These are phyloP conservation scores for Chlamydomonas eustigma DNA, from an alignment of 139 green algal species.

Conservation along the genomic window DNA sequence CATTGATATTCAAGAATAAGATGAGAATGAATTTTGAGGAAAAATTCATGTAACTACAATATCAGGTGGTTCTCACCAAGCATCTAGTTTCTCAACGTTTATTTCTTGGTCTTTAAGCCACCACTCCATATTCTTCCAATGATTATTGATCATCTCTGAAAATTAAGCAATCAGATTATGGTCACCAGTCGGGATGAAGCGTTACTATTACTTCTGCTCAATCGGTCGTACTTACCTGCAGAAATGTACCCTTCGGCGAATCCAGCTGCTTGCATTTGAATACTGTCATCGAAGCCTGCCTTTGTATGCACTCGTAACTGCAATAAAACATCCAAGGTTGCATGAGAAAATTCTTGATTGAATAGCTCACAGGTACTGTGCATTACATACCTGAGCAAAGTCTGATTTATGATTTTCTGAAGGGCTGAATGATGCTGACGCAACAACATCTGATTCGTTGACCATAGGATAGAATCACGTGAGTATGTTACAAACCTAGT, in stretches of 20 bases:
- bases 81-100: conserved; percentile 13
- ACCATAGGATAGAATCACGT: no score
- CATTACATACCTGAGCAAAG: not conserved
- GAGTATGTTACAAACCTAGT: no score
- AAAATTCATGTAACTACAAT: no score
- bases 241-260: conserved; percentile 15
- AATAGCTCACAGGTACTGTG: no score
- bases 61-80: not conserved
- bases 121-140: conserved; percentile 49
- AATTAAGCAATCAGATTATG: not conserved
- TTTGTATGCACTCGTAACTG: not conserved
- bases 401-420: not conserved
- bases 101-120: conserved; percentile 41
- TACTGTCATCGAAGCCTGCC: not conserved
- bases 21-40: no score
- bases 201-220: not conserved
- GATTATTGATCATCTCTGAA: conserved; percentile 41
- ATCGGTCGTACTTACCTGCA: not conserved
- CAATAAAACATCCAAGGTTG: not conserved
- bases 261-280: not conserved
- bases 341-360: not conserved
- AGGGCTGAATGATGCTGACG: not conserved
- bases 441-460: not conserved
- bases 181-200: not conserved
- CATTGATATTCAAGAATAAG: not conserved